Base-by-base conservation (phyloP, 2,329 filamentous ascomycete species). In the Exophiala oligosperma region DNA sequence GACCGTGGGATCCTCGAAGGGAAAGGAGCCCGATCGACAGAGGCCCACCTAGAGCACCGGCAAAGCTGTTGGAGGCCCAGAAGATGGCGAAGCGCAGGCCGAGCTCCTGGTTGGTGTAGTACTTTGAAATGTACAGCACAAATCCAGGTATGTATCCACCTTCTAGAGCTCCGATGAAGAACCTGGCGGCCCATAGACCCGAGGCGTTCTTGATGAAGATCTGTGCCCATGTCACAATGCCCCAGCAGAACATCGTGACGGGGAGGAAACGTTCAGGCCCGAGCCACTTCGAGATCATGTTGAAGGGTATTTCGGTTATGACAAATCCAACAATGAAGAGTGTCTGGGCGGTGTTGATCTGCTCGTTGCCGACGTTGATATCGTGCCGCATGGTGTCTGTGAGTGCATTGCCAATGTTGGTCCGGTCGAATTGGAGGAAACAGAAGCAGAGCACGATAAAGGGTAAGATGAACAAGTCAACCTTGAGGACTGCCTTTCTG, bases 331-430 rank as follows among this genome's bases (percentile, higher is more conserved):
- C 53, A 1, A 64, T 64, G 43, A 67, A 72, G 54, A 72, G 66
- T 26, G 67, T 72, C 40, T 71, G 67, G 0, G 65, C 70, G 2
- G 65, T 64, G 46, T 72, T 72, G 48, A 81, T 75, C 60, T 82
- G 76, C 55, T 81, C 75, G 2, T 79, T 79, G 4, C 73, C 74
- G 59, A 83, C 75, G 21, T 73, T 68, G 17, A 82, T 73, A 64
- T 83, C 80, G 9, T 73, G 64, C 29, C 79, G 75, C 62, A 83
- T 79, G 2, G 73, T 78, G 37, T 81, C 79, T 3, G 80, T 82
- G 40, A 83, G 61, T 1, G 80, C 80, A 37, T 79, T 81, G 53
- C 76, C 77, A 52, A 69, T 66, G 49, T 69, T 69, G 24, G 70
- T 71, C 48, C 72, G 63, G 55, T 74, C 73, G 12, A 74, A 63